Conservation (phyloP, 2,329 filamentous ascomycete genomes). For the Colletotrichum karsti region DNA sequence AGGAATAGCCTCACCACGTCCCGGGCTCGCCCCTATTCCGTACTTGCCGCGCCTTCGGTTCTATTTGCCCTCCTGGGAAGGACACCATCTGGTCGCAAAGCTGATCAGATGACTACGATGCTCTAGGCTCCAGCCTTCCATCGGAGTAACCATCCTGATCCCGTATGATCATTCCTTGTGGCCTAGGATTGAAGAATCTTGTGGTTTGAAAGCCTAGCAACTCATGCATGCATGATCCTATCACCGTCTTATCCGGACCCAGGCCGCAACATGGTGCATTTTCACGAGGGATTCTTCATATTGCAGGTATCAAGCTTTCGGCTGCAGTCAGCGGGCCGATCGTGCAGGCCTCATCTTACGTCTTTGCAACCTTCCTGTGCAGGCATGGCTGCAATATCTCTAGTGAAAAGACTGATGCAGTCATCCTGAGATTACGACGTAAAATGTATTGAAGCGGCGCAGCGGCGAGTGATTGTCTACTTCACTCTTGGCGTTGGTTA, state of each 20-base stretch:
- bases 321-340: no score
- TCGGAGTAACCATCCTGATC: neutral
- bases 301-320: neutral
- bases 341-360: neutral
- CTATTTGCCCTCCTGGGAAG: neutral
- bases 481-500: no score
- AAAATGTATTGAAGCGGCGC: neutral
- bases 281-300: no score
- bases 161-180: neutral
- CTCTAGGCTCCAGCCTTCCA: neutral
- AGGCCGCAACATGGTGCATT: no score
- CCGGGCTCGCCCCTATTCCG: neutral
- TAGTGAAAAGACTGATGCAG: neutral
- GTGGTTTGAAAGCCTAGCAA: neutral
- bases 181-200: neutral
- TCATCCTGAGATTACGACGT: neutral
- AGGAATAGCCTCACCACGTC: neutral
- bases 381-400: neutral
- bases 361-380: neutral
- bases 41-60: neutral
- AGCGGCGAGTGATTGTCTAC: neutral
- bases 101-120: neutral
- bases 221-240: neutral
- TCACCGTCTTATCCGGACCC: neutral
- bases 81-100: neutral